Base-by-base conservation (phyloP, 1,284 basidiomycete species). In the Ceratobasidium sp. region DNA sequence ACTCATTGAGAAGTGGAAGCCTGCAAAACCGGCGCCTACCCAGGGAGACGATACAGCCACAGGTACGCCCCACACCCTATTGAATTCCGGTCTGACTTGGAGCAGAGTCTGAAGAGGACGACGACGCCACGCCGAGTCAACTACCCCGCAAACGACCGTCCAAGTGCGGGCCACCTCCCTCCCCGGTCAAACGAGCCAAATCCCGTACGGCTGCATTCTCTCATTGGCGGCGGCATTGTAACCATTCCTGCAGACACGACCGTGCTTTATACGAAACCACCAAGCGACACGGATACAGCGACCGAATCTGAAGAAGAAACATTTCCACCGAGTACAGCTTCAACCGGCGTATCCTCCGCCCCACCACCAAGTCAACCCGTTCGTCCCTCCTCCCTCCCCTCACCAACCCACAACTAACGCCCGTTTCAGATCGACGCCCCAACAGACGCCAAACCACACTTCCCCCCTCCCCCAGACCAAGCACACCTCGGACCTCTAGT, bases 331-430 rank as follows among this genome's bases (percentile, higher is more conserved):
- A 58, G 53, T 25, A 38, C 67, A 17, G 67, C 67, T 38, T 67
- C 64, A 5, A 43, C 52, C 12, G 45, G 22, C 8, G n/a, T 45
- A 25, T 62, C 69, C 22, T 20, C 27, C 2, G 50, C 58, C 25
- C 29, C 27, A 32, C 34, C 40, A 42, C 65, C 35, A 35, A 10
- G 29, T 43, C 20, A 6, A 50, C 10, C 62, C 86, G 82, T 75
- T 73, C 69, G 71, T 80, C 10, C 73, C 75, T 53, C 82, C 84
- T 32, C 83, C 83, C 27, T 89, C 89, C 1, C 79, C 80, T 20
- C 50, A 57, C 25, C n/a, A 27, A n/a, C 54, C 43, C 4, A 17
- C 35, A 20, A 27, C 15, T 8, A 22, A 34, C 65, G 27, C 22
- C 27, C 27, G 7, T 42, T 64, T 1, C 12, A n/a, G 7, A 35